Base-by-base conservation (phyloP, 2,329 filamentous ascomycete genomes). In the Xylariaceae sp. region DNA sequence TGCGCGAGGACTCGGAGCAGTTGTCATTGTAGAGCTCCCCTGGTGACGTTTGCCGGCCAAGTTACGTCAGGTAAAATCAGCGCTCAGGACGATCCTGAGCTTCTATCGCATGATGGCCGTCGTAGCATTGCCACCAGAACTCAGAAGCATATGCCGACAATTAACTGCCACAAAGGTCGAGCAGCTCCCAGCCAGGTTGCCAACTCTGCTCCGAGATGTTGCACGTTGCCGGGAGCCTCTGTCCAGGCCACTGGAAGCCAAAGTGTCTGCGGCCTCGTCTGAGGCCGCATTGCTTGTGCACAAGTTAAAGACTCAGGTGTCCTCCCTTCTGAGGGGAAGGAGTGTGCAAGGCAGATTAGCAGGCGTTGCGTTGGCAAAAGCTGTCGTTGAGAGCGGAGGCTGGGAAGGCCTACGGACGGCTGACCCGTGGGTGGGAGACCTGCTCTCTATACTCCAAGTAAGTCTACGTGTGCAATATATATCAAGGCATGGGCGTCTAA, bases 291-390 rank as follows among this genome's bases (percentile, higher is more conserved):
- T 82, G n/a, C 71, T 87, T 14, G 71, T 92, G 1, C 85, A 94
- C 59, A 90, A 84, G 55, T 69, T 93, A 50, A 86, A 83, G 54
- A 86, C 83, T 4, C 78, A 85, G 33, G 67, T 94, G 38, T 80
- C 77, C 2, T 79, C 83, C 10, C 67, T 95, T 11, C 64, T 95
- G 21, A 83, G 85, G 53, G 87, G 90, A 36, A 80, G 80, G 38
- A 85, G 65, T 30, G 56, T 75, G 3, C 77, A 88, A 47, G 85
- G 81, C 27, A 76, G 86, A 49, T 93, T 90, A 63, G 73, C 80
- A 13, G 88, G 81, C 5, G 75, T 84, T 27, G 78, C 83, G 12
- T 61, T 95, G 31, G 74, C 88, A 57, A 95, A 95, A 62, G 75
- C 83, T 4, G 67, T 80, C 4, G 67, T 94, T 27, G 89, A 95